Base-by-base conservation (phyloP, 1,284 basidiomycete species). In the Limonomyces culmigenus region DNA sequence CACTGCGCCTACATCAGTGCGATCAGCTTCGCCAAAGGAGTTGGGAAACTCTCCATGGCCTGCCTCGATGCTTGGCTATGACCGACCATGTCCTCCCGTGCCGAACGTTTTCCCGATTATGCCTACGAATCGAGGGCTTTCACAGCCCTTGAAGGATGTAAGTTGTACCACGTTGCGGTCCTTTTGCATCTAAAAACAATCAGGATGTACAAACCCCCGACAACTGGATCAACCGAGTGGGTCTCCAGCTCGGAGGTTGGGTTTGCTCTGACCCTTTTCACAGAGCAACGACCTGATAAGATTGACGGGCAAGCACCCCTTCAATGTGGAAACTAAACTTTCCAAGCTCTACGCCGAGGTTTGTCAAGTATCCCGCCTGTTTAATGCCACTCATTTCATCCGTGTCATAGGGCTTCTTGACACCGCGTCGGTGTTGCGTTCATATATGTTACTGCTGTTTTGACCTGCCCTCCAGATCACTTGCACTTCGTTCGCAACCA, bases 401-500 rank as follows among this genome's bases (percentile, higher is more conserved):
- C n/a, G n/a, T n/a, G n/a, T n/a, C n/a, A n/a, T n/a, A n/a, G n/a
- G n/a, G n/a, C n/a, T n/a, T n/a, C n/a, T n/a, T n/a, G n/a, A n/a
- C n/a, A n/a, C n/a, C n/a, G n/a, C n/a, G n/a, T n/a, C n/a, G 25
- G n/a, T 11, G 15, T 10, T 19, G 6, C 18, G 17, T 34, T 34
- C 33, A 34, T 17, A n/a, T n/a, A n/a, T n/a, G n/a, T 27, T 15
- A 34, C 19, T 10, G 30, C 23, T 21, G 35, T 13, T 79, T 79
- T 47, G 46, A 79, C 33, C n/a, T n/a, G n/a, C n/a, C 79, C 75
- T 1, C 70, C 75, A 0, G 61, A 63, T 29, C 60, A 67, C 40
- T 58, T 79, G n/a, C 72, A 74, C 51, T 78, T 66, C 46, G 74
- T 78, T 14, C 65, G 76, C 15, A 74, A 70, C 42, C 76, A 79